Base-by-base conservation (phyloP, 2,329 filamentous ascomycete genomes). In the Nemania abortiva region DNA sequence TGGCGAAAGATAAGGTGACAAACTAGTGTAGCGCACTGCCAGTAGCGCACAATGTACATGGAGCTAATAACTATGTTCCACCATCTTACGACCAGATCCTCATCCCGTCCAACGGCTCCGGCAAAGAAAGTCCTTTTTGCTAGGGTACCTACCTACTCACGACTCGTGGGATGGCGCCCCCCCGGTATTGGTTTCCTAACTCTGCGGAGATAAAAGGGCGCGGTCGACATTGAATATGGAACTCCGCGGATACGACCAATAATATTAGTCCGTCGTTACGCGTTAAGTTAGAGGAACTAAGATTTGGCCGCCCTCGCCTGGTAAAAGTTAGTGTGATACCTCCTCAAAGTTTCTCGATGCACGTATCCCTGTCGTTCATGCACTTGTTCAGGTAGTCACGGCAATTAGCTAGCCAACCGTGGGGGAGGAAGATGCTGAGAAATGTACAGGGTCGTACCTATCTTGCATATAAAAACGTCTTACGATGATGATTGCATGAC, bases 1-100 rank as follows among this genome's bases (percentile, higher is more conserved):
- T 72, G 70, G 70, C 53, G 49, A 42, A 65, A 72, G 70, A 72
- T 72, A 72, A 72, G 70, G 34, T 58, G 42, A 34, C 52, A 31
- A 53, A 42, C 52, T 63, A 54, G 42, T 47, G 42, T 63, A 54
- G 42, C 18, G 42, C 39, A 11, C 42, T 47, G 42, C 42, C 50
- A 20, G 27, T 47, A 34, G 20, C 58, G 66, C 42, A 15, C 39
- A 42, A 18, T 2, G 39, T 42, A 42, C 13, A 18, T 11, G 39
- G 15, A 42, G 20, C n/a, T 49, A 55, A 34, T 10, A n/a, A n/a
- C n/a, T n/a, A 34, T 29, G 60, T 54, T 27, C 22, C 49, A 55
- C 55, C 55, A 58, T 58, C 54, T 55, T 55, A 20, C 27, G 29
- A 55, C 27, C 27, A 55, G 24, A 27, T 20, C 52, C n/a, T 37